Percentiles rank a stretch among this genome's conserved stretches.
Conservation (phyloP, 306 rosid species). For the Arachis hypogaea region DNA sequence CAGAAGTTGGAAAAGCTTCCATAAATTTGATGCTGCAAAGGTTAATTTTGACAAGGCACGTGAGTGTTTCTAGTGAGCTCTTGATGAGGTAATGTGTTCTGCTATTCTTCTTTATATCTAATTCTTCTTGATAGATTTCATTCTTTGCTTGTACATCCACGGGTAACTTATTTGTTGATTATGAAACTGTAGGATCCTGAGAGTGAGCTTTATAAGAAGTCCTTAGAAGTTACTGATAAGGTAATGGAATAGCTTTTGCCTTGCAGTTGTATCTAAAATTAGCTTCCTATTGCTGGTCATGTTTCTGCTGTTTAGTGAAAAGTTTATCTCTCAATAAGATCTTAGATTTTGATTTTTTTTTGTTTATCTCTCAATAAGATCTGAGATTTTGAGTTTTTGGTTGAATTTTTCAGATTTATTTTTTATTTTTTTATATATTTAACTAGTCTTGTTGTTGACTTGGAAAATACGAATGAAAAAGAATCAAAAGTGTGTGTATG, state of each 20-base stretch:
- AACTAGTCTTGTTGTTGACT: background rate
- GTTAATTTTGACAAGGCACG: slow-evolving; percentile 63
- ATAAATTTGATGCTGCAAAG: slow-evolving; percentile 52
- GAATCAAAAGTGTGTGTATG: slow-evolving; percentile 1
- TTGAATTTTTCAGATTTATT: no score
- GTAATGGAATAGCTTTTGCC: slow-evolving; percentile 39
- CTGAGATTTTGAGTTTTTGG: no score
- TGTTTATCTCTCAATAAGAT: background rate
- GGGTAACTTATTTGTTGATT: slow-evolving; percentile 30
- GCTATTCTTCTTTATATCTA: background rate
- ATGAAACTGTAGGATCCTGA: slow-evolving; percentile 68
- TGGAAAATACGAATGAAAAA: background rate
- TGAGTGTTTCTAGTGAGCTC: slow-evolving; percentile 64
- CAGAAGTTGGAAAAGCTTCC: no score
- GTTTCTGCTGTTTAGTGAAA: slow-evolving; percentile 18
- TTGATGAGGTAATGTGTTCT: slow-evolving; percentile 52
- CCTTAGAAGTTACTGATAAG: slow-evolving; percentile 71
- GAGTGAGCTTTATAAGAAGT: slow-evolving; percentile 71
- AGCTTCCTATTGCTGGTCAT: background rate
- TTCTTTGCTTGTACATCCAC: background rate
- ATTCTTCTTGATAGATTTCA: background rate
- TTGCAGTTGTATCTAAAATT: slow-evolving; percentile 17
- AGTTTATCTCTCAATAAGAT: background rate
- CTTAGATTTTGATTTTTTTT: background rate
- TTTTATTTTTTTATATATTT: slow-evolving; percentile 6